These are phyloP conservation scores for Fomitopsis serialis DNA, from an alignment of 768 basidiomycete species.

Conservation along the genomic window DNA sequence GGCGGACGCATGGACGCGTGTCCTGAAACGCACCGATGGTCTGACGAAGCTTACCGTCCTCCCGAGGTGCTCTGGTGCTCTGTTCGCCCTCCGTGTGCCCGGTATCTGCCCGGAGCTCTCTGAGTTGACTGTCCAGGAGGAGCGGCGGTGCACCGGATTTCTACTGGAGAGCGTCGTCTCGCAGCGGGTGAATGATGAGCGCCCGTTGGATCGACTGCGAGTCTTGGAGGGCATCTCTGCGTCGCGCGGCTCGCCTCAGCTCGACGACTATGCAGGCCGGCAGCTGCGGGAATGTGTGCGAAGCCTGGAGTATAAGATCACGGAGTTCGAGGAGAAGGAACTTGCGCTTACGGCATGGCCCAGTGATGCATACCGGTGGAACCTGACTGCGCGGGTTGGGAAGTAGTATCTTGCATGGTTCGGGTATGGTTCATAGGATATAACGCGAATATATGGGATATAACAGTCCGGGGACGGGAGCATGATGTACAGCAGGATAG, in stretches of 20 bases:
- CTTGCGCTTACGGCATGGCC: background rate
- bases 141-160: background rate
- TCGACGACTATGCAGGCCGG: background rate
- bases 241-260: background rate
- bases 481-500: background rate
- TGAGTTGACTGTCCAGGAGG: background rate
- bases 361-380: conserved; percentile 1
- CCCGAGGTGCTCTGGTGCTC: background rate
- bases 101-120: background rate
- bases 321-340: background rate
- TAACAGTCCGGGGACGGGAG: background rate
- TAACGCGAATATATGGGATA: background rate
- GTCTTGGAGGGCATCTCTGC: background rate
- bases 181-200: background rate
- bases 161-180: background rate
- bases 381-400: background rate
- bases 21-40: background rate
- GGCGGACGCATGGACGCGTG: background rate
- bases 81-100: background rate
- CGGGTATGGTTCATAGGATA: background rate
- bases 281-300: background rate
- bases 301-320: background rate
- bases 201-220: background rate
- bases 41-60: background rate
- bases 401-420: background rate